Percentiles rank a stretch among this genome's conserved stretches.
Evolutionary conservation across 257 asterid genomes (phyloP).

Genomic region (Haberlea rhodopensis): DNA sequence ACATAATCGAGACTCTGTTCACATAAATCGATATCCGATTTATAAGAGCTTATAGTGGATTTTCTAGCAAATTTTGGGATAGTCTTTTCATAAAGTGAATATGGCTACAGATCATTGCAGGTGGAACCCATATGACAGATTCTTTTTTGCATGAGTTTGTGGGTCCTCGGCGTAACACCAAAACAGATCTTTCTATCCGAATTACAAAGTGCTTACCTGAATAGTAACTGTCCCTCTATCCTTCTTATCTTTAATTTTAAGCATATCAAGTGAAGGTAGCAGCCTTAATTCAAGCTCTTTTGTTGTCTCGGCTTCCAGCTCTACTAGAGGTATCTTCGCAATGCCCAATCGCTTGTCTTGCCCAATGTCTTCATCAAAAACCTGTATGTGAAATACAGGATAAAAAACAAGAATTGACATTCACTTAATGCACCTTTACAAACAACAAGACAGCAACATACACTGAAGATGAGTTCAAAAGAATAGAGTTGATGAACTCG

Average conservation of each 20-base stretch:
- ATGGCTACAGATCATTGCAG: too few species aligned
- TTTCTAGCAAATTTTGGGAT: neutral
- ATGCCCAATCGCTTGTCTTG: conserved; percentile 83
- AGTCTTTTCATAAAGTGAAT: neutral
- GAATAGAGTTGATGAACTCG: neutral
- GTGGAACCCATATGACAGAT: too few species aligned
- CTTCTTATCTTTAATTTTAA: conserved; percentile 82
- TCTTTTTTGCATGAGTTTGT: too few species aligned
- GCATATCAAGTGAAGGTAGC: conserved; percentile 83
- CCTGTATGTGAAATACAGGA: conserved; percentile 40
- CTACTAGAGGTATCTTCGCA: conserved; percentile 60
- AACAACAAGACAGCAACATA: neutral
- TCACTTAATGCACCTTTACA: neutral
- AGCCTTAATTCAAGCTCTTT: conserved; percentile 63
- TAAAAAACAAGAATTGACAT: neutral
- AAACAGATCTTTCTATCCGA: conserved; percentile 6
- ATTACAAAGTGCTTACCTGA: conserved; percentile 46
- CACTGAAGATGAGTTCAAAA: neutral
- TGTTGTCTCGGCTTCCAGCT: conserved; percentile 59
- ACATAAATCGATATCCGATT: too few species aligned
- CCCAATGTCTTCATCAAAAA: conserved; percentile 85
- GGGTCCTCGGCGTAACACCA: too few species aligned
- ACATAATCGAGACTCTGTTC: too few species aligned
- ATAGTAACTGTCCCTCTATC: conserved; percentile 76
- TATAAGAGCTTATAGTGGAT: neutral